Conservation (phyloP, 257 asterid genomes). For the Solanum appendiculatum region DNA sequence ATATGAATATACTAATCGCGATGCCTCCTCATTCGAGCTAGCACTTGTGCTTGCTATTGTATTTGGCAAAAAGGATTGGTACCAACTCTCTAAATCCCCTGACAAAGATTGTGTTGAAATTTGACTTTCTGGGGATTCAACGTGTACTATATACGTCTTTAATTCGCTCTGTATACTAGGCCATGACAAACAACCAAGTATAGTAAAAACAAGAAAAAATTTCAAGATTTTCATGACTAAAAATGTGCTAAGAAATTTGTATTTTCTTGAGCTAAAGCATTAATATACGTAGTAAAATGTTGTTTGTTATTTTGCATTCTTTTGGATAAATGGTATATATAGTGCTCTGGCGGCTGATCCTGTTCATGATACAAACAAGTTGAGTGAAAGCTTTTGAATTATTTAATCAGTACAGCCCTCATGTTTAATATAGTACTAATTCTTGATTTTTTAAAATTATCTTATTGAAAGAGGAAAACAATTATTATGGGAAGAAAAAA, state of each 20-base stretch:
- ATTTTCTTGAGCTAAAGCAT: neutral
- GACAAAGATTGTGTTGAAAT: neutral
- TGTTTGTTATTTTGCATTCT: neutral
- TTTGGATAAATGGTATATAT: neutral
- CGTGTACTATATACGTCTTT: slow-evolving; percentile 25
- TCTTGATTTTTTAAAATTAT: neutral
- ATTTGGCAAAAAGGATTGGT: slow-evolving; percentile 16
- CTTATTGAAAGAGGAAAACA: neutral
- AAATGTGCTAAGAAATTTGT: neutral
- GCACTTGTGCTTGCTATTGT: neutral
- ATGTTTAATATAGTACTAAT: neutral
- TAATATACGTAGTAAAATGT: neutral
- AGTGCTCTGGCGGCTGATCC: neutral
- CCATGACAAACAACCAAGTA: neutral
- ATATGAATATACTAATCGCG: slow-evolving; percentile 13
- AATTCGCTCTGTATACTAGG: neutral
- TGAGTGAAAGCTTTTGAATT: neutral
- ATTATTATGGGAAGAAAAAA: neutral
- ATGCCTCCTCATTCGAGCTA: neutral
- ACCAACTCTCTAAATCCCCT: slow-evolving; percentile 4
- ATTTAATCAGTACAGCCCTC: neutral
- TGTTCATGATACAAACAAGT: neutral
- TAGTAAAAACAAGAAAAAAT: neutral
- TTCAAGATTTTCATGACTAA: neutral
- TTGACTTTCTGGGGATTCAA: neutral